Base-by-base conservation (phyloP, 139 green algal genomes). In the Asterochloris erici region DNA sequence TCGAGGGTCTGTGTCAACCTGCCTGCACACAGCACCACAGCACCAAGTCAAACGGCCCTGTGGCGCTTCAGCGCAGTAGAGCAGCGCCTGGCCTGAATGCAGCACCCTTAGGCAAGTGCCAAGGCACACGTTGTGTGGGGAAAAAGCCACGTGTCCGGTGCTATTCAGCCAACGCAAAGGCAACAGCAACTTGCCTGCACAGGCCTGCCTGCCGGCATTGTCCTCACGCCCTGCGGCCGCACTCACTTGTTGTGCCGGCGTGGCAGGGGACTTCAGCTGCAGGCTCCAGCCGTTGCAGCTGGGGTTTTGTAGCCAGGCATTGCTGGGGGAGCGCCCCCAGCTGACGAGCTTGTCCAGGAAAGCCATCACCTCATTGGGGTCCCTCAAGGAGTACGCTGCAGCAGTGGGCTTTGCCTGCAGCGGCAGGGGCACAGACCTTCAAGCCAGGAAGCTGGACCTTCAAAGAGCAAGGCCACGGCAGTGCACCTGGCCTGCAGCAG, bases 381-480 rank as follows among this genome's bases (percentile, higher is more conserved):
- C 90, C 23, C 82, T 82, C 71, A 98, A 82, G 54, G 90, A 93
- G 89, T 90, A 98, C 11, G 69, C 66, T 16, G 91, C 95, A 13
- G 86, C 84, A 13, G 95, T 98, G 11, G 88, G 83, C 90, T 97
- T 97, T 13, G 87, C 83, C 78, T 87, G 68, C 84, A 79, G n/a
- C 29, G 2, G 38, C 38, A 54, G 38, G 38, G 38, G 38, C 38
- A 54, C 38, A 14, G 13, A 71, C 21, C 12, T 19, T 0, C 24
- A 71, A 38, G 29, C 61, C 14, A 47, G 17, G 71, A 24, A 81
- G 14, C 16, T 69, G 14, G 14, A 69, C 14, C 14, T 24, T 14
- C 63, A 14, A 16, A 69, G 14, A 69, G 16, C 14, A 69, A 69
- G 16, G 16, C 63, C 14, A 69, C 16, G 63, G 16, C 16, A n/a